Percentiles rank a stretch among this genome's conserved stretches.
These are phyloP conservation scores for Globisporangium paroecandrum DNA, from an alignment of 352 stramenopile species.

Conservation along the genomic window DNA sequence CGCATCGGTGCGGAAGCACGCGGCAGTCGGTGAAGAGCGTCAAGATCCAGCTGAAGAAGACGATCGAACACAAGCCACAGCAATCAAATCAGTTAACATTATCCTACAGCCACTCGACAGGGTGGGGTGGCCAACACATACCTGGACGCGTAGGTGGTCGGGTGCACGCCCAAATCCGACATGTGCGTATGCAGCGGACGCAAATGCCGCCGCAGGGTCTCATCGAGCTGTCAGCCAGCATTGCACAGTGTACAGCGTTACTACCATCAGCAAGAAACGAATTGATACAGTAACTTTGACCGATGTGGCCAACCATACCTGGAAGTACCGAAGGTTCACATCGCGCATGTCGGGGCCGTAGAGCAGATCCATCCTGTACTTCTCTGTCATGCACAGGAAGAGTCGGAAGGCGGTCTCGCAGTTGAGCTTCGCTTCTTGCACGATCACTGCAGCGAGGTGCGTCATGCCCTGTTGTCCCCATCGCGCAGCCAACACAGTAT, in stretches of 20 bases:
- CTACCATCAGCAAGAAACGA: neutral
- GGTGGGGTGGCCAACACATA: no score
- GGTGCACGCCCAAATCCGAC: slow-evolving; percentile 43
- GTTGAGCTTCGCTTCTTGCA: slow-evolving; percentile 46
- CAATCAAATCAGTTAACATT: neutral
- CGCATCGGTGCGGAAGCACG: slow-evolving; percentile 34
- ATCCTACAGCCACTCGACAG: neutral
- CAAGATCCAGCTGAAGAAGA: slow-evolving; percentile 38
- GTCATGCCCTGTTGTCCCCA: slow-evolving; percentile 38
- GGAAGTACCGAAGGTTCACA: slow-evolving; percentile 49
- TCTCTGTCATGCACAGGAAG: slow-evolving; percentile 48
- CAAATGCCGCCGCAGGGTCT: slow-evolving; percentile 37
- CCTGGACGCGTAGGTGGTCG: slow-evolving; percentile 48
- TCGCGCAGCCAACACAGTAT: neutral
- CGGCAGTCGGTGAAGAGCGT: slow-evolving; percentile 52
- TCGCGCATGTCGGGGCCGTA: slow-evolving; percentile 51
- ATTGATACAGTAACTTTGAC: neutral
- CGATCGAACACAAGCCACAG: no score
- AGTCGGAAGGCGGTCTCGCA: slow-evolving; percentile 45
- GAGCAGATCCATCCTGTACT: slow-evolving; percentile 44
- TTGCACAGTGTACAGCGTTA: neutral
- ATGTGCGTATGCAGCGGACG: slow-evolving; percentile 35
- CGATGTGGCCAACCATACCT: slow-evolving; percentile 8
- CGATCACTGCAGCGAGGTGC: slow-evolving; percentile 34
- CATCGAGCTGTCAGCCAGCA: slow-evolving; percentile 27